These are phyloP conservation scores for Colletotrichum gloeosporioides DNA, from an alignment of 2,329 filamentous ascomycete species.

Conservation along the genomic window DNA sequence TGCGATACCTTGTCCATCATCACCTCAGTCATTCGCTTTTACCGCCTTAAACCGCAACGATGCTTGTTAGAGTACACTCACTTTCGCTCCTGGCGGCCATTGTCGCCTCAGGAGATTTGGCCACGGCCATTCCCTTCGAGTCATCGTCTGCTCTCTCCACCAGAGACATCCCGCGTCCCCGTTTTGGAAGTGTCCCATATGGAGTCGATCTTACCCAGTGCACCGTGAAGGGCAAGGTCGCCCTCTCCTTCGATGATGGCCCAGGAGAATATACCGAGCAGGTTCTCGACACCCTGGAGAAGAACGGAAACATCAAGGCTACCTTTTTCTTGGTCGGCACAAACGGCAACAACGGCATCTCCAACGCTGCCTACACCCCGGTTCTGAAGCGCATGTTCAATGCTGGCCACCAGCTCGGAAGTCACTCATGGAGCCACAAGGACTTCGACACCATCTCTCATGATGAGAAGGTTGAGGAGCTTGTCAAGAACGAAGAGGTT, in stretches of 20 bases:
- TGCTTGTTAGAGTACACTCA: conserved; percentile 22
- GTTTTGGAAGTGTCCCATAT: conserved; percentile 34
- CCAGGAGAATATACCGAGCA: conserved; percentile 36
- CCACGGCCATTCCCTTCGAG: conserved; percentile 5
- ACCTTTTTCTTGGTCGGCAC: conserved; percentile 42
- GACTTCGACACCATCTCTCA: conserved; percentile 42
- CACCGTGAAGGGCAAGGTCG: conserved; percentile 34
- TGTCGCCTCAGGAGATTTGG: conserved; percentile 3
- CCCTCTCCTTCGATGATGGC: conserved; percentile 44
- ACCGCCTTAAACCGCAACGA: not conserved
- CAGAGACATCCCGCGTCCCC: conserved; percentile 27
- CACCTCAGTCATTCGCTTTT: not conserved
- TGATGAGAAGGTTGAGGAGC: conserved; percentile 39
- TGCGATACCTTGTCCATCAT: not conserved
- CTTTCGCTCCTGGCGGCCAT: conserved; percentile 15
- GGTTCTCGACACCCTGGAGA: conserved; percentile 40
- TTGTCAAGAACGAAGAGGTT: conserved; percentile 50
- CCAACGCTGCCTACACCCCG: conserved; percentile 38
- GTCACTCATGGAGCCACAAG: conserved; percentile 54
- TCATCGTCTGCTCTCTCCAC: not conserved
- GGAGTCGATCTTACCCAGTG: conserved; percentile 38
- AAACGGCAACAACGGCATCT: conserved; percentile 38
- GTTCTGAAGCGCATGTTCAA: conserved; percentile 47
- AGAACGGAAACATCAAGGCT: conserved; percentile 33
- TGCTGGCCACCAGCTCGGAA: conserved; percentile 52